Base-by-base conservation (phyloP, 164 flowering plant genomes). In the Dillenia turbinata region DNA sequence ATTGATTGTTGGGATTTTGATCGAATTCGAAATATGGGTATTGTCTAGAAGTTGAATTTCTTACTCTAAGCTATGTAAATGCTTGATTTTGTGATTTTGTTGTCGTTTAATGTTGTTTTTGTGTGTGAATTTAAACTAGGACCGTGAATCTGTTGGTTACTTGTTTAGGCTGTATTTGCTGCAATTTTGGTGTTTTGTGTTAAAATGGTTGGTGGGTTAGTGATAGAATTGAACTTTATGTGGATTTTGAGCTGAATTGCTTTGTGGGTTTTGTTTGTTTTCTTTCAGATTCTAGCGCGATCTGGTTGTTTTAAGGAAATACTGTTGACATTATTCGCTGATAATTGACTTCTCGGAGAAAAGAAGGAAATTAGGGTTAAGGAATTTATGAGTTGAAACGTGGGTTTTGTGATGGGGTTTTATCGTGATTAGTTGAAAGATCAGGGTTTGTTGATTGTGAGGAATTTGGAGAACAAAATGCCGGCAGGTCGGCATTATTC, bases 381-480 rank as follows among this genome's bases (percentile, higher is more conserved):
- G 14, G 61, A 70, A 5, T 4, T 49, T 64, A 71, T 55, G 43
- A 17, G 59, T 62, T n/a, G 56, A 17, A 50, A 57, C 56, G 57
- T 64, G 68, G 57, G 54, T 16, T 56, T 33, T 33, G 40, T 45
- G 40, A 33, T 26, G 9, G 67, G 1, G 55, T 52, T 12, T 47
- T 55, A 15, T 13, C 15, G 26, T 47, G 9, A 60, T 56, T 54
- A 56, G 13, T n/a, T 47, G 17, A 15, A 54, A n/a, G 12, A 47
- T 53, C 24, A 24, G 11, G 19, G 15, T 64, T 71, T 50, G 55
- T 65, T 66, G 77, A 53, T 69, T 46, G 54, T 68, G 55, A 62
- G 62, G 61, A 52, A 71, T 61, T 68, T 54, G 54, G 75, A 59
- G 54, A 9, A 33, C 17, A 54, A 66, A 62, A 83, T 84, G 89